Evolutionary conservation across 2,329 filamentous ascomycete species (phyloP).

Genomic region (Phaeosphaeria sp.): DNA sequence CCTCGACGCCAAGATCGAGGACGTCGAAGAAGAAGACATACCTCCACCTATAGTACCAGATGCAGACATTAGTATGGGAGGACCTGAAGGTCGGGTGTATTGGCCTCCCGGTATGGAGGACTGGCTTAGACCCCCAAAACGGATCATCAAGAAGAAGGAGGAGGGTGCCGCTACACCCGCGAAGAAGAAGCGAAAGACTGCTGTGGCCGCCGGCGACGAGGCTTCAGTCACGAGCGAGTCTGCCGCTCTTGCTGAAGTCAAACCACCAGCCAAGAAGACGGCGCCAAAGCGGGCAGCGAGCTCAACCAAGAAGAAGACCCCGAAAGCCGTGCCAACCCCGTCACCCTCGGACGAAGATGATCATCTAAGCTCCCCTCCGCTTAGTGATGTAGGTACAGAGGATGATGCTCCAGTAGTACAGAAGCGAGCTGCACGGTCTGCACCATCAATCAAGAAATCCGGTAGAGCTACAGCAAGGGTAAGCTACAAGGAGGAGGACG

Average conservation of each 20-base stretch:
- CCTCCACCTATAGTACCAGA: conserved; percentile 58
- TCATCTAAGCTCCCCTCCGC: conserved; percentile 41
- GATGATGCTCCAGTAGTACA: conserved; percentile 27
- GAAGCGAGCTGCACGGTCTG: conserved; percentile 31
- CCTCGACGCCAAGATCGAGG: conserved; percentile 51
- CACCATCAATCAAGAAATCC: conserved; percentile 35
- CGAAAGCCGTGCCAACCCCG: conserved; percentile 52
- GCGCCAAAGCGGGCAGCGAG: conserved; percentile 33
- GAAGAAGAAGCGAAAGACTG: conserved; percentile 42
- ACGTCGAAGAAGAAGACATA: conserved; percentile 46
- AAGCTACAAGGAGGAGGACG: conserved; percentile 46
- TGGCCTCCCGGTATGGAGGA: conserved; percentile 92
- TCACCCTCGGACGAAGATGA: conserved; percentile 48
- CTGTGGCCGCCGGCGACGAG: conserved; percentile 23
- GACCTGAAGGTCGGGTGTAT: conserved; percentile 79
- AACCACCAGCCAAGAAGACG: conserved; percentile 48
- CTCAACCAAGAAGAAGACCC: conserved; percentile 46
- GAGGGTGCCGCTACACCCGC: conserved; percentile 37
- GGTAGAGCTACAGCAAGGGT: conserved; percentile 33
- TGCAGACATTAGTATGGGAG: conserved; percentile 85
- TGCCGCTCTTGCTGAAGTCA: conserved; percentile 41
- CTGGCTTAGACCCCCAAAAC: conserved; percentile 84
- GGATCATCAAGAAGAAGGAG: conserved; percentile 65
- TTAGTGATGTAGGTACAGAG: conserved; percentile 49
- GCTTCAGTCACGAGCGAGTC: conserved; percentile 31